A percentile compares a stretch with the other conserved stretches of the same genome.
Evolutionary conservation across 148 eudicot species (phyloP).

Genomic region (Talinum fruticosum): DNA sequence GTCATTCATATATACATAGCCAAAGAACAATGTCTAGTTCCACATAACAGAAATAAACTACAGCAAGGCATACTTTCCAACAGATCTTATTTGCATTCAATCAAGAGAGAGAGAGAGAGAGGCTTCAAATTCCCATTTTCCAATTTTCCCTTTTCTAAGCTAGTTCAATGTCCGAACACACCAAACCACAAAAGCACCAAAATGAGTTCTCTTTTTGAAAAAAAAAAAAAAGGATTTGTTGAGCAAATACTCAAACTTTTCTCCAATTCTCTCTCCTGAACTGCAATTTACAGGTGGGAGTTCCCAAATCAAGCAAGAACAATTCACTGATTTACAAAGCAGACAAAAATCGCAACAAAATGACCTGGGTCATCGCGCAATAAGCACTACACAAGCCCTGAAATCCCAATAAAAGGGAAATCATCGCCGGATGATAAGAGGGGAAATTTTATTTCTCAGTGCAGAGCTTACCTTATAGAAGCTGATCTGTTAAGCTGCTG

Average conservation of each 20-base stretch:
- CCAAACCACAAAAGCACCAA: no score
- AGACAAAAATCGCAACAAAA: background rate
- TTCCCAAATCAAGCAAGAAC: background rate
- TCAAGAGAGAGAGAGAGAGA: background rate
- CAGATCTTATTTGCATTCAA: background rate
- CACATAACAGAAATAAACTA: background rate
- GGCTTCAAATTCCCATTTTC: background rate
- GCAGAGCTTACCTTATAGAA: constrained; percentile 48
- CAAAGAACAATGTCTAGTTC: background rate
- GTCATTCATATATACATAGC: background rate
- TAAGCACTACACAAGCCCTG: no score
- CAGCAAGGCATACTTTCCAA: background rate
- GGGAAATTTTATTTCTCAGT: no score
- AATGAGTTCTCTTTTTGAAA: background rate
- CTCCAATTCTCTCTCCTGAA: background rate
- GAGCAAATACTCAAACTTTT: background rate
- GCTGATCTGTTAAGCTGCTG: constrained; percentile 24
- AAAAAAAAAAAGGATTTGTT: no score
- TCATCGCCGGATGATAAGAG: no score
- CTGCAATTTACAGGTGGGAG: no score
- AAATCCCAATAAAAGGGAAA: no score
- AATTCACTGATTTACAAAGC: background rate
- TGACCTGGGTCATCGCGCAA: no score
- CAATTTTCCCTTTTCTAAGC: no score
- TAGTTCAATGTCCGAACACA: background rate